These are phyloP conservation scores for Xylaria sp. DNA, from an alignment of 2,329 filamentous ascomycete genomes.

Conservation along the genomic window DNA sequence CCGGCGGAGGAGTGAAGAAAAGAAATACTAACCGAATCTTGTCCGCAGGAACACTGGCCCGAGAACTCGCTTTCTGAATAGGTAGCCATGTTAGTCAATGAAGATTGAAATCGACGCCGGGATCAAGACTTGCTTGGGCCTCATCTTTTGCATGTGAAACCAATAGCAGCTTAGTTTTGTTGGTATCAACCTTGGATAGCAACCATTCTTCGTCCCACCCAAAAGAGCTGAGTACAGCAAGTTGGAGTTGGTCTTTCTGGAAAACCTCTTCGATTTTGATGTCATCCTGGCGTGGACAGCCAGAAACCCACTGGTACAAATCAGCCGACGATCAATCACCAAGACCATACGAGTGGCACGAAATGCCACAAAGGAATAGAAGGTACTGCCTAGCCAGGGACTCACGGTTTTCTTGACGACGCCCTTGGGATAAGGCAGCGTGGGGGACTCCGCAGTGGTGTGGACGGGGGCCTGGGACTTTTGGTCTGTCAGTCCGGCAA, in stretches of 20 bases:
- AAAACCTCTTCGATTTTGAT: conserved; percentile 76
- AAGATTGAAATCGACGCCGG: neutral
- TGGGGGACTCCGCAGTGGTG: neutral
- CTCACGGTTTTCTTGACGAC: conserved; percentile 66
- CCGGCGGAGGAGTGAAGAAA: neutral
- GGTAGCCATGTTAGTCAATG: neutral
- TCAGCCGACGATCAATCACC: neutral
- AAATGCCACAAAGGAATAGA: neutral
- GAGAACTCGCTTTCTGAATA: conserved; percentile 45
- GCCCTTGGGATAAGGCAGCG: conserved; percentile 49
- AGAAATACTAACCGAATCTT: conserved; percentile 39
- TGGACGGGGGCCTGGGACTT: neutral
- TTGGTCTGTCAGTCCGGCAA: conserved; percentile 8
- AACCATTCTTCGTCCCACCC: conserved; percentile 82
- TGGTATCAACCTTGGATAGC: conserved; percentile 60
- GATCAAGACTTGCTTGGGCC: conserved; percentile 41
- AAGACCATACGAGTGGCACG: neutral
- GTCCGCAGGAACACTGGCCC: conserved; percentile 44
- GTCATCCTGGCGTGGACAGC: conserved; percentile 61
- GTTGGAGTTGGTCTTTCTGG: conserved; percentile 63
- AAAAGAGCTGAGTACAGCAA: conserved; percentile 81
- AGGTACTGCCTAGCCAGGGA: neutral
- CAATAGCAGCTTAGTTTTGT: conserved; percentile 57
- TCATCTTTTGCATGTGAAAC: conserved; percentile 51
- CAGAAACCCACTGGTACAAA: conserved; percentile 51